Evolutionary conservation across 768 basidiomycete species (phyloP), one percentile per base, ranked within the genome.

Genomic region (Boletus rubroflammeus): DNA sequence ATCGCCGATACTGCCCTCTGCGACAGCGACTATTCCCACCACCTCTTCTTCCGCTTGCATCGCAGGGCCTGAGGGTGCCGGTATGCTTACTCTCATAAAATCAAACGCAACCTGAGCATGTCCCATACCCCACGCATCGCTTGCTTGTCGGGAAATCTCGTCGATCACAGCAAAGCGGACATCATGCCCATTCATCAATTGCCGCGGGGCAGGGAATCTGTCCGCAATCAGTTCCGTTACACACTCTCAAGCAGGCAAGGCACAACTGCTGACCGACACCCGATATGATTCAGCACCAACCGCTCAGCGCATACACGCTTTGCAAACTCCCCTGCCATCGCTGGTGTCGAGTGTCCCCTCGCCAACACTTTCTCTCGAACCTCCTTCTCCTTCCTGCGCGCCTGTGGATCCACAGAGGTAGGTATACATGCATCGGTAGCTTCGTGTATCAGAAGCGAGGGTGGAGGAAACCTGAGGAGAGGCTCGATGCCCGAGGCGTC

Each of bases 401-500:
- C 71, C 32, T 71, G 74, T 9, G 74, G 70, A 65, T 85, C 84
- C 51, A 87, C 76, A 45, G 74, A 61, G 2, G 55, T 64, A 0
- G 87, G 84, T 35, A 94, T 81, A 58, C 78, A 79, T 0, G 86
- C 83, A 63, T 93, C 90, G 2, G 89, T 92, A 1, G 86, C 83
- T 70, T 94, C 92, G 67, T 94, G 93, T n/a, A 93, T 75, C 19
- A 93, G 77, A n/a, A 93, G 75, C 28, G 84, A 81, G 23, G 80
- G 77, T 4, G 78, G 64, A 43, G 81, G 75, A 26, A 71, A 64
- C 42, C 61, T 60, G 67, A 80, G 81, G 23, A 90, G 77, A 10
- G 82, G 81, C n/a, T 78, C 69, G 47, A 89, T 79, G 1, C 74
- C 62, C 26, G 79, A 77, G 0, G 85, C 78, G 62, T 93, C 84